Base-by-base conservation (phyloP, 2,329 filamentous ascomycete genomes). In the Colletotrichum eremochloae region DNA sequence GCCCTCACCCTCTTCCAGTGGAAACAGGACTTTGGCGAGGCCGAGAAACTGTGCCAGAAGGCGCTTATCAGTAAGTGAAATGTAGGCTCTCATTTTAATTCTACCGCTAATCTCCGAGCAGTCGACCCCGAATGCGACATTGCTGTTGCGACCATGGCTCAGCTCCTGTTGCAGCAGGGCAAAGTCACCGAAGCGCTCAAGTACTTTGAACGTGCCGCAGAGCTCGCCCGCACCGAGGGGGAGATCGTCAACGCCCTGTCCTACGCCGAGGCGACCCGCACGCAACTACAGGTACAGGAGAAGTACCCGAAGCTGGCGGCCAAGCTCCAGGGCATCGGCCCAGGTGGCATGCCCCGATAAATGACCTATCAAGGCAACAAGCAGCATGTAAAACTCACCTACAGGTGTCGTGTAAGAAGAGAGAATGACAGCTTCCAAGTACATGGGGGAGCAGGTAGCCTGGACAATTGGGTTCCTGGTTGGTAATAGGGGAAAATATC, bases 81-180 rank as follows among this genome's bases (percentile, higher is more conserved):
- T 57, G 1, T 44, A 11, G 66, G 42, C 58, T 57, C 44, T 40
- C 44, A n/a, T 3, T 15, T 15, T 11, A 14, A 18, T 11, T 15
- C 53, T 44, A 0, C 44, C 38, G 66, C 84, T 86, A 79, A 87
- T 76, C 7, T 67, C 20, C 15, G 31, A 20, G 52, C 77, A 97
- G 95, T 99, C 81, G 96, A 99, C 79, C 96, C 96, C 36, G 96
- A 99, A 82, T 99, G 96, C 81, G 96, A 99, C 79, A 99, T 99
- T 79, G 96, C 96, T 53, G 96, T 99, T 53, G 96, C 96, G 65
- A 99, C 96, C 67, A 98, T 99, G 94, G 96, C 96, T 14, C 96
- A 99, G 84, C 90, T 99, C 53, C 91, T 99, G 64, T 90, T 99
- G 46, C 96, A 99, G 83, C 96, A 98, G 86, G 96, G 96, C 82